Evolutionary conservation across 768 basidiomycete genomes (phyloP), one percentile per base, ranked within the genome.

Genomic region (Boletus patriciae): DNA sequence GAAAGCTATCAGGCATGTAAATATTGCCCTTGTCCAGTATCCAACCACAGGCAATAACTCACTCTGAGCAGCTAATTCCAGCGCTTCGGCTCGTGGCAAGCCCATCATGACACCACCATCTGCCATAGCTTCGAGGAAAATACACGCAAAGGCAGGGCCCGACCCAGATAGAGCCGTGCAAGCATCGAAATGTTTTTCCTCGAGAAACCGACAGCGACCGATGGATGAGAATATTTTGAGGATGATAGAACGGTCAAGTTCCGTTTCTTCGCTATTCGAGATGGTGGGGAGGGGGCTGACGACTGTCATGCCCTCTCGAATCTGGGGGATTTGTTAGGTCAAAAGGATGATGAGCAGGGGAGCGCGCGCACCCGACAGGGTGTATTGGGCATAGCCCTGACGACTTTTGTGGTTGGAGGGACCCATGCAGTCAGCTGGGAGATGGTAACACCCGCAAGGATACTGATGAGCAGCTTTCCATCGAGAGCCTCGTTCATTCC

Each of bases 31-130:
- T n/a, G 36, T 50, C 34, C n/a, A 10, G 11, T 21, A 31, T 49
- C 16, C 47, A 29, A 51, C 2, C 33, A 36, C 11, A 29, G 43
- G 31, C 15, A 34, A 19, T 21, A 16, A 74, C 85, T 65, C 68
- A 97, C 96, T 94, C 75, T 99, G 97, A 44, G 96, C 86, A 47
- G 97, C 96, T 50, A 99, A 76, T 70, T 99, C 97, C 42, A 98
- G 74, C 6, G 97, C 94, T 72, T 98, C 97, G 2, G 86, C 83
- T 59, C 97, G 80, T 4, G 97, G 97, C 50, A 99, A 75, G 31
- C 97, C 97, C 97, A 98, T 98, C 96, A 99, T 98, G 45, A 98
- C 97, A 43, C 94, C 97, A 27, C 97, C 97, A 71, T 98, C 97
- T 1, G 94, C 89, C 94, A 99, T 97, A 0, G 97, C 96, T 73